Base-by-base conservation (phyloP, 345 rosid genomes). In the Noccaea caerulescens region DNA sequence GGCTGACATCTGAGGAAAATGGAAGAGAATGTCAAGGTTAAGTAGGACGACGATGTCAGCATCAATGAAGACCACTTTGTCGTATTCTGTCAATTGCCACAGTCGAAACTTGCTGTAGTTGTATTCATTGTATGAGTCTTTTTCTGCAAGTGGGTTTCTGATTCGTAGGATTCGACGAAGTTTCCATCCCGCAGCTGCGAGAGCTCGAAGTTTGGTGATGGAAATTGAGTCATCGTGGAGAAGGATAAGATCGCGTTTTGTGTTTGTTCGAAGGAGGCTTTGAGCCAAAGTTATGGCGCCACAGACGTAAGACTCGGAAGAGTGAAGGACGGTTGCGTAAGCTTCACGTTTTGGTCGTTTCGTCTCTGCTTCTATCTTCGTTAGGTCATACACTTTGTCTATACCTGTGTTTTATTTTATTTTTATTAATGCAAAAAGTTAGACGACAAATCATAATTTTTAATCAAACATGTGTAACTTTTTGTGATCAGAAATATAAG, bases 221-320 rank as follows among this genome's bases (percentile, higher is more conserved):
- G 98, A 87, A 77, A 92, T 95, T 45, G 97, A 90, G 4, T 76
- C 71, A 68, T 92, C 98, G 0, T 89, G 61, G 65, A 95, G 96
- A 44, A 90, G 88, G 79, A 95, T 58, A 3, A 95, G 96, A 76
- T 92, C 96, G 0, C 98, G 91, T 23, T 86, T 83, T 23, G 98
- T 88, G 37, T 93, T 88, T 14, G 97, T 80, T 55, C 81, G 79
- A 79, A 85, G 82, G 18, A 94, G 97, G 79, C 96, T 89, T 50
- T 89, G 96, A 6, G 95, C 96, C 1, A 94, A 85, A 1, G 92
- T 66, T 61, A 89, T 89, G 76, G 98, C 99, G 14, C 99, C 99
- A 30, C 98, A 89, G 0, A 94, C 97, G 58, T 94, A 94, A 14
- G 87, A 12, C 60, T 89, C 96, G 0, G 92, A 87, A 36, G 99